Evolutionary conservation across 805 yeast genomes (phyloP), one percentile per base, ranked within the genome.

Genomic region (Spathaspora girioi): DNA sequence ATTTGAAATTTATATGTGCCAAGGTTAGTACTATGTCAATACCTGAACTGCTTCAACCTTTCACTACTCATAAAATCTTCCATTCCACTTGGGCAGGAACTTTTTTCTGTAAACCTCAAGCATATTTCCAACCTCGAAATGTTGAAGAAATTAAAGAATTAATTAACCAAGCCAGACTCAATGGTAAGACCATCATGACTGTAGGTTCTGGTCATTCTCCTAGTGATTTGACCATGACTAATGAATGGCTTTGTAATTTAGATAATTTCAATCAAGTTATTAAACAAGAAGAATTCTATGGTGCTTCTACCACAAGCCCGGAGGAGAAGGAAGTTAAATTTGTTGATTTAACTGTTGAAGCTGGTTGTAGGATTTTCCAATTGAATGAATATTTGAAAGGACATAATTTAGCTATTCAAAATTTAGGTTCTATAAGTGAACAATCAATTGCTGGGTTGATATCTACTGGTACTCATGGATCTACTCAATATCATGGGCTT

Each of bases 131-230:
- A 69, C 99, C 99, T 0, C 63, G 69, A 1, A 71, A 75, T 6
- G 63, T 87, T 5, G 88, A 82, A n/a, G 88, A 92, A 59, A 83
- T 93, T 47, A 75, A 75, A 51, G 75, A 70, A 17, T 75, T 93
- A 50, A 89, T 93, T 29, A 73, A 78, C 35, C 74, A 76, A 51
- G 98, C 98, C 3, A 73, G 79, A 45, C 61, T 69, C 45, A 63
- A 73, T 20, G 71, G 76, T 17, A 86, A 83, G 58, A 87, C 96
- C 15, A 70, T 93, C 50, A 84, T 88, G 77, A 82, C 88, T 1
- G 92, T 89, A 8, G 99, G 99, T 0, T 83, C 96, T 0, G 97
- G 97, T 31, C 98, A 94, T 65, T 91, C 97, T 7, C 99, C 99
- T 0, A 87, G 96, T 43, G 92, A 84, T 62, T 70, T 94, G 70